Evolutionary conservation across 1,139 yeast species (phyloP).

Genomic region (Blastobotrys persicus): DNA sequence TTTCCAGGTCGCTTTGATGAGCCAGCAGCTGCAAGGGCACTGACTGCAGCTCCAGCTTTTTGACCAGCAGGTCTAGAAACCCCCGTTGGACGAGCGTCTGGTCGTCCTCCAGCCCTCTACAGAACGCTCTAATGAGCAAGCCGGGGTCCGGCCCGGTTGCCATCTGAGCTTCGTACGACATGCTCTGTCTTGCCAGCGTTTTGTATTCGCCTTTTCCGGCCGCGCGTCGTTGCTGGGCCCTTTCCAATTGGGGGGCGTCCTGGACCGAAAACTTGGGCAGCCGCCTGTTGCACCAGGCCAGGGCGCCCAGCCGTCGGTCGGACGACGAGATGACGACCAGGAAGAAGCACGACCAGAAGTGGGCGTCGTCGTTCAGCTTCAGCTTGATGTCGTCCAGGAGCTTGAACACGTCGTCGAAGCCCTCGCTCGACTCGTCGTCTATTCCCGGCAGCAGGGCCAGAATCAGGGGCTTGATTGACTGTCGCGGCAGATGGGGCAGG

Average conservation of each 20-base stretch:
- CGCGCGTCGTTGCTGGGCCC: neutral
- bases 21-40: conserved; percentile 52
- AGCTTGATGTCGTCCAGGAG: conserved; percentile 59
- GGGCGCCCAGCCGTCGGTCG: conserved; percentile 79
- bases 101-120: conserved; percentile 61
- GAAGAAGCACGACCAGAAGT: conserved; percentile 85
- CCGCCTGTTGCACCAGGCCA: conserved; percentile 67
- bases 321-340: conserved; percentile 71
- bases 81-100: conserved; percentile 81
- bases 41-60: conserved; percentile 64
- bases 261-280: conserved; percentile 53
- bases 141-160: conserved; percentile 78
- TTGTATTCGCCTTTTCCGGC: neutral
- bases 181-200: conserved; percentile 16
- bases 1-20: conserved; percentile 52
- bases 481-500: conserved; percentile 51
- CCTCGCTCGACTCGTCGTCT: conserved; percentile 89
- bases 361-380: conserved; percentile 62
- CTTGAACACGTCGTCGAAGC: conserved; percentile 57
- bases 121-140: conserved; percentile 67
- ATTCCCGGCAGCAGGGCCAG: conserved; percentile 80
- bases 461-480: conserved; percentile 64
- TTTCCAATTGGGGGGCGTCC: neutral
- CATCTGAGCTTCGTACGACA: conserved; percentile 57
- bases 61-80: conserved; percentile 73